Percentiles rank a stretch among this genome's conserved stretches.
Evolutionary conservation across 257 asterid species (phyloP).

Genomic region (Primulina eburnea): DNA sequence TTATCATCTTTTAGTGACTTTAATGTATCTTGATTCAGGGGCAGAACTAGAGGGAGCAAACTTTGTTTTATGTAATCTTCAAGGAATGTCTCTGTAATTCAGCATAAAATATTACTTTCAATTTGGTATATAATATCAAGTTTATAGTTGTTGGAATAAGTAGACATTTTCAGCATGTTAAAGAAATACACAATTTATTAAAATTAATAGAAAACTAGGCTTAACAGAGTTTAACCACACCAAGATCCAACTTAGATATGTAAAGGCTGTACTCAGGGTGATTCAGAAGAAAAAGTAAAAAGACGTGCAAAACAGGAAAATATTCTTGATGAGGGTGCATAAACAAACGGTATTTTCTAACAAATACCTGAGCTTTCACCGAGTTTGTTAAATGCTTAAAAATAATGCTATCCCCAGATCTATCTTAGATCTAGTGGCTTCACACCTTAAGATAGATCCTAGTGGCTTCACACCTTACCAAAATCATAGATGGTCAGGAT

Average conservation of each 20-base stretch:
- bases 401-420: not conserved
- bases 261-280: not conserved
- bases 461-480: not conserved
- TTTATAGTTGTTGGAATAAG: not conserved
- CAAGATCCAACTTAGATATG: not conserved
- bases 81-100: slow-evolving; percentile 65
- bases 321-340: too few species aligned
- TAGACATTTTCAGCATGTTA: not conserved
- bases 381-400: not conserved
- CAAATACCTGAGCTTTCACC: not conserved
- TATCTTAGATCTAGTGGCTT: not conserved
- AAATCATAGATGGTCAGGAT: not conserved
- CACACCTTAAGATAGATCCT: not conserved
- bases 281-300: not conserved
- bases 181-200: not conserved
- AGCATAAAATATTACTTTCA: not conserved
- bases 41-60: slow-evolving; percentile 69
- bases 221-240: not conserved
- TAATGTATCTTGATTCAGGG: slow-evolving; percentile 68
- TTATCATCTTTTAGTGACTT: slow-evolving; percentile 58
- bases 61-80: slow-evolving; percentile 83
- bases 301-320: too few species aligned
- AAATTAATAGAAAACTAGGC: not conserved
- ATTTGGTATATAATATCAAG: not conserved
- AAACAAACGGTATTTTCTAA: not conserved